These are phyloP conservation scores for Anisodus tanguticus DNA, from an alignment of 257 asterid genomes.

Conservation along the genomic window DNA sequence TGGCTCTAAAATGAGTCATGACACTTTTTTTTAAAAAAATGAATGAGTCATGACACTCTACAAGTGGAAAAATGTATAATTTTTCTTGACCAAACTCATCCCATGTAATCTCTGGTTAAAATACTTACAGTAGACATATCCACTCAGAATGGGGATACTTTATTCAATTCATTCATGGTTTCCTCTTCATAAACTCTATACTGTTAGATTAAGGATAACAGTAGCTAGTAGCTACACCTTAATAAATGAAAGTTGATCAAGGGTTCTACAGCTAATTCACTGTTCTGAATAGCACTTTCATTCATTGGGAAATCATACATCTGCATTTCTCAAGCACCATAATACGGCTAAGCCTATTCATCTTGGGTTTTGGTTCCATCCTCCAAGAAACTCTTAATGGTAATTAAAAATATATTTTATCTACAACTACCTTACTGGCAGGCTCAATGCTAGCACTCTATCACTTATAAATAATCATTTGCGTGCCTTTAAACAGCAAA, in stretches of 20 bases:
- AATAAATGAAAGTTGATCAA: conserved; percentile 19
- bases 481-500: not conserved
- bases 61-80: conserved; percentile 1
- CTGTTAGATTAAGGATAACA: conserved; percentile 10
- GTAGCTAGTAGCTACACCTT: not conserved
- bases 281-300: not conserved
- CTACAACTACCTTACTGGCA: conserved; percentile 13
- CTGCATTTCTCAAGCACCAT: conserved; percentile 20
- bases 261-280: not conserved
- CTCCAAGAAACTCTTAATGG: conserved; percentile 8
- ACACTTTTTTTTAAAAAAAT: too few relatives aligned
- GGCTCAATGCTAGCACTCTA: not conserved
- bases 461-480: not conserved
- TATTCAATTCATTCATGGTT: not conserved
- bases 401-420: not conserved
- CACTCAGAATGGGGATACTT: conserved; percentile 3
- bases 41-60: not conserved
- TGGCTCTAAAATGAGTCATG: not conserved
- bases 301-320: conserved; percentile 8
- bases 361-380: not conserved
- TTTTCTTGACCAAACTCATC: not conserved
- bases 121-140: not conserved
- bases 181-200: not conserved
- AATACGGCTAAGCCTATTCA: not conserved
- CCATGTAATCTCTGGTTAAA: not conserved